Conservation (phyloP, 805 yeast genomes). For the Peterozyma xylosa region DNA sequence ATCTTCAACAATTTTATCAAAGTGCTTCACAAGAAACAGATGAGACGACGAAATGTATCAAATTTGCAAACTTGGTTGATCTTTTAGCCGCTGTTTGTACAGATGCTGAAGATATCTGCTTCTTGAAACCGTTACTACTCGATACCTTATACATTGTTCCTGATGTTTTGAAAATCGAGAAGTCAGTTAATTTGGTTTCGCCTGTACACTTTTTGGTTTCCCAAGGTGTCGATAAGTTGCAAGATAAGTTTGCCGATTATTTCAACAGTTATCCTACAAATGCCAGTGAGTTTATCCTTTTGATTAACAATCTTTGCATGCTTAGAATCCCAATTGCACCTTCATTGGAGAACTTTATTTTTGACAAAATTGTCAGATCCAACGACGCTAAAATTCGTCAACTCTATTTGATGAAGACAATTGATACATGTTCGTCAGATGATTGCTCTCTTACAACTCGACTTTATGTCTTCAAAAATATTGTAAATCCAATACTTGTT, state of each 20-base stretch:
- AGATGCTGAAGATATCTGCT: constrained; percentile 50
- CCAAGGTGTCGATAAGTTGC: constrained; percentile 61
- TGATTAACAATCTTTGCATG: constrained; percentile 34
- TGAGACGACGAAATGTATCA: constrained; percentile 48
- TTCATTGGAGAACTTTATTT: constrained; percentile 49
- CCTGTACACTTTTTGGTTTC: constrained; percentile 62
- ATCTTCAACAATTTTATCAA: constrained; percentile 40
- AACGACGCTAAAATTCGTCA: constrained; percentile 38
- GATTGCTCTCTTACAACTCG: constrained; percentile 42
- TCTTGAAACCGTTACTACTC: constrained; percentile 37
- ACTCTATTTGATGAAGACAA: constrained; percentile 41
- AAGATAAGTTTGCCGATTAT: constrained; percentile 34
- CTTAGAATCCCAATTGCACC: constrained; percentile 39
- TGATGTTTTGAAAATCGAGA: constrained; percentile 33
- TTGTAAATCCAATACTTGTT: constrained; percentile 60
- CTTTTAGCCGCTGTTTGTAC: constrained; percentile 44
- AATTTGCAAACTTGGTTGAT: constrained; percentile 70
- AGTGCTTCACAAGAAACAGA: constrained; percentile 40
- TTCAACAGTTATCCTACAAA: constrained; percentile 26
- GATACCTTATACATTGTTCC: constrained; percentile 34
- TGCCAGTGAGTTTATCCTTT: constrained; percentile 27
- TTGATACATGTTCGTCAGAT: constrained; percentile 41
- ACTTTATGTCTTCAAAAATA: constrained; percentile 50
- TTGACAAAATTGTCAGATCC: constrained; percentile 44
- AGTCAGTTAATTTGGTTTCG: constrained; percentile 39